Percentiles rank a stretch among this genome's conserved stretches.
phyloP scores from a whole-genome alignment of 2,329 filamentous ascomycete species.

The Colletotrichum aenigma region DNA sequence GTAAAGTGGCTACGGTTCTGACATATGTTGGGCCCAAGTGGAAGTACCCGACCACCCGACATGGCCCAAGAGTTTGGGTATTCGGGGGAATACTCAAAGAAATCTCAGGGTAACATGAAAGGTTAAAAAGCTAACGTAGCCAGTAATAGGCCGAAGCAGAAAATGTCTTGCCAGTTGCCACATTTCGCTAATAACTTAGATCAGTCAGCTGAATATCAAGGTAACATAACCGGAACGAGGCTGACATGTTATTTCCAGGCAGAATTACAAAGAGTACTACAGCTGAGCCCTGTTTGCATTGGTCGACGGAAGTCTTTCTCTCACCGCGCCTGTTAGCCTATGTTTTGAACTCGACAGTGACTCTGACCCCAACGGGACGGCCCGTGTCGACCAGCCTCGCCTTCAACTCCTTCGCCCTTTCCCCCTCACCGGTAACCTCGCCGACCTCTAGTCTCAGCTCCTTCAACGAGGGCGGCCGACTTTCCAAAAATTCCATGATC shows the following conservation, averaged over 20 bases:
- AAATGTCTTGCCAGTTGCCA: too few relatives aligned
- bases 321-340: background rate
- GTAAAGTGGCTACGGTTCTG: background rate
- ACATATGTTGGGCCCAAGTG: background rate
- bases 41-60: background rate
- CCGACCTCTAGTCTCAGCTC: background rate
- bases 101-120: too few relatives aligned
- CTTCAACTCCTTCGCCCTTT: background rate
- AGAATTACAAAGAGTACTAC: rapidly evolving
- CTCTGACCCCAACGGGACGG: rapidly evolving
- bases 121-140: too few relatives aligned
- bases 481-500: background rate
- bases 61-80: background rate
- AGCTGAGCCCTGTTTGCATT: rapidly evolving
- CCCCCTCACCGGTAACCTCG: background rate
- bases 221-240: background rate
- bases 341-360: rapidly evolving
- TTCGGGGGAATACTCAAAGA: background rate
- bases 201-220: background rate
- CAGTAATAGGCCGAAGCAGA: too few relatives aligned
- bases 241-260: too few relatives aligned
- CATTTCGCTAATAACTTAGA: background rate
- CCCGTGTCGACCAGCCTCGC: background rate
- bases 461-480: rapidly evolving
- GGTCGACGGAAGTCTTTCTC: background rate